Evolutionary conservation across 257 asterid genomes (phyloP), one percentile per base, ranked within the genome.

Genomic region (Salvia miltiorrhiza): DNA sequence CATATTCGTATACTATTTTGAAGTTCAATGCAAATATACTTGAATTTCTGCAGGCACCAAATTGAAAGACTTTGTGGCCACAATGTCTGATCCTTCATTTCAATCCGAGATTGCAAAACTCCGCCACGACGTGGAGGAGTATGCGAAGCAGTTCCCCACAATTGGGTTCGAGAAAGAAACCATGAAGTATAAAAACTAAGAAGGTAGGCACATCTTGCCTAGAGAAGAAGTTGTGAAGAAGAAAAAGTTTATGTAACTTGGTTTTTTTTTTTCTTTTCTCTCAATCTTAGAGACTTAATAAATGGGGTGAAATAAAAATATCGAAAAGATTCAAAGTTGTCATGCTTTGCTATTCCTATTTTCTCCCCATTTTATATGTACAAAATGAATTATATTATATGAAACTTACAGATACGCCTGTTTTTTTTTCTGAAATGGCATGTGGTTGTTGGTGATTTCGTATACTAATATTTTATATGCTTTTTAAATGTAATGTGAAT

Each of bases 121-220:
- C 44, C 90, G 90, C 54, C 80, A 70, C 17, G 88, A 79, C 0
- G 90, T 90, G 75, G 97, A 87, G 78, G 90, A 87, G 75, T 90
- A 68, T 12, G 95, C 93, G 0, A 88, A 90, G 79, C 97, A 86
- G 77, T 90, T 88, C 65, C 97, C 97, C 14, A 88, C 97, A 24
- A 82, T 90, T 45, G 95, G 97, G 20, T 90, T 90, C 47, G 96
- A 88, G 81, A 90, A 86, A 68, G 95, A 81, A 72, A 88, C 93
- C 80, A 90, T 90, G 96, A 90, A 90, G 84, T 90, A 88, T 87
- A 90, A 88, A 67, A 79, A 80, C 77, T 90, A 78, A 72, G 49
- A 67, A 65, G 78, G 43, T 37, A 8, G 12, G 12, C 43, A 37
- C 43, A 37, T 37, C 43, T 37, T 37, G 43, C 12, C 10, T 37